These are phyloP conservation scores for Solanum verrucosum DNA, from an alignment of 257 asterid genomes.

Conservation along the genomic window DNA sequence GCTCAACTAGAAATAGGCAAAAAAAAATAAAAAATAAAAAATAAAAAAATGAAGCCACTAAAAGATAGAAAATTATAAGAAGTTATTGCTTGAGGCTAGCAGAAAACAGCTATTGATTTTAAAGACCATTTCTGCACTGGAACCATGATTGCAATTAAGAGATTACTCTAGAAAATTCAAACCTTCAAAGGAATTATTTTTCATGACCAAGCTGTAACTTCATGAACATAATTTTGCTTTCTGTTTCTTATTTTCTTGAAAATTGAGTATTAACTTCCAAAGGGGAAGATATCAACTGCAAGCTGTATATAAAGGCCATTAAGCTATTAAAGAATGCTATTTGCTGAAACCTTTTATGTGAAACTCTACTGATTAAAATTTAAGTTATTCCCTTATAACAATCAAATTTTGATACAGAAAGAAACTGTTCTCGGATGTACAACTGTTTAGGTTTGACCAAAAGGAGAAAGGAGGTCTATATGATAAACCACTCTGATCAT, in stretches of 20 bases:
- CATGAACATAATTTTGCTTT: background rate
- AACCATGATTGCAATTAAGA: background rate
- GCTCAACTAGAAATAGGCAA: background rate
- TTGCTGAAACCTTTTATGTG: background rate
- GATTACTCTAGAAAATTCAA: background rate
- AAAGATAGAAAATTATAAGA: background rate
- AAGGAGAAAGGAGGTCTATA: background rate
- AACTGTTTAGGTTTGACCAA: background rate
- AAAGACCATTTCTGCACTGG: background rate
- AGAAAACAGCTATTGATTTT: background rate
- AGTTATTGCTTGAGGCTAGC: background rate
- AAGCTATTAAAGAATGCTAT: background rate
- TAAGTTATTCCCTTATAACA: background rate
- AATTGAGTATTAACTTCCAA: background rate
- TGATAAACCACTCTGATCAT: background rate
- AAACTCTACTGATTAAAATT: background rate
- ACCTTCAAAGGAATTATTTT: background rate
- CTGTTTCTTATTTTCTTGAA: background rate
- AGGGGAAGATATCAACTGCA: background rate
- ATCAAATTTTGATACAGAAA: background rate
- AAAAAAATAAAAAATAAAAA: background rate
- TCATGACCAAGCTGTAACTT: background rate
- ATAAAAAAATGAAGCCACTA: conserved; percentile 26
- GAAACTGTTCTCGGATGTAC: background rate
- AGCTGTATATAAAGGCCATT: background rate